These are phyloP conservation scores for Thelonectria olida DNA, from an alignment of 2,329 filamentous ascomycete species.

Conservation along the genomic window DNA sequence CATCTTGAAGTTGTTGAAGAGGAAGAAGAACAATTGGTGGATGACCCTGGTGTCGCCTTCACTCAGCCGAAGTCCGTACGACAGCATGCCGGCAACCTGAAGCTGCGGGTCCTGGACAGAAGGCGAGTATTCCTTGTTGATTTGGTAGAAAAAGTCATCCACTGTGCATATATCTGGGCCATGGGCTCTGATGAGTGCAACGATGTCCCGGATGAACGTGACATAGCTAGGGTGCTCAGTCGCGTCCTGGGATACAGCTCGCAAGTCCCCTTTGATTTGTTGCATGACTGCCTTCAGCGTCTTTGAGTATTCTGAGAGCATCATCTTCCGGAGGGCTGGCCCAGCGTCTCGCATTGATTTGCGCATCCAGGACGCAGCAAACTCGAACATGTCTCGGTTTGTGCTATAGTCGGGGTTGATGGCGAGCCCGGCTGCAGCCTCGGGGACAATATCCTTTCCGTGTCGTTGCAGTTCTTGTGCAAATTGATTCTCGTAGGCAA, in stretches of 20 bases:
- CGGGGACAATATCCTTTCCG: constrained; percentile 54
- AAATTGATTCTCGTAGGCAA: constrained; percentile 61
- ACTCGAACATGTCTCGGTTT: constrained; percentile 60
- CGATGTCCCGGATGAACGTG: constrained; percentile 60
- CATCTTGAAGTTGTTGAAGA: constrained; percentile 66
- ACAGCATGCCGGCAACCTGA: constrained; percentile 63
- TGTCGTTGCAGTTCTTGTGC: constrained; percentile 56
- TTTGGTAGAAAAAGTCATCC: constrained; percentile 65
- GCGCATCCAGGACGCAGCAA: constrained; percentile 61
- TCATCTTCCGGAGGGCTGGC: constrained; percentile 44
- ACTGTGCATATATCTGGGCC: constrained; percentile 62
- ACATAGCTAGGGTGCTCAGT: constrained; percentile 58
- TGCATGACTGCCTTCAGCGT: constrained; percentile 60
- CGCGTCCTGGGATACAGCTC: constrained; percentile 45
- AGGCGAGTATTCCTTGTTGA: constrained; percentile 65
- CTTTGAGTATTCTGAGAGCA: constrained; percentile 53
- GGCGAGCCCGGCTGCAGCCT: constrained; percentile 48
- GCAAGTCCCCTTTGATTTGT: constrained; percentile 62
- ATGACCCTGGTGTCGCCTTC: constrained; percentile 60
- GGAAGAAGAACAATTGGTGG: constrained; percentile 64
- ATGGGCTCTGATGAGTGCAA: constrained; percentile 64
- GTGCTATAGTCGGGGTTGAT: constrained; percentile 57
- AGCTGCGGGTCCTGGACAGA: constrained; percentile 64
- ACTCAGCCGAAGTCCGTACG: constrained; percentile 63
- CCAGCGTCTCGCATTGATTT: constrained; percentile 53